phyloP scores from a whole-genome alignment of 1,139 yeast species.

The Schwanniomyces etchellsii region DNA sequence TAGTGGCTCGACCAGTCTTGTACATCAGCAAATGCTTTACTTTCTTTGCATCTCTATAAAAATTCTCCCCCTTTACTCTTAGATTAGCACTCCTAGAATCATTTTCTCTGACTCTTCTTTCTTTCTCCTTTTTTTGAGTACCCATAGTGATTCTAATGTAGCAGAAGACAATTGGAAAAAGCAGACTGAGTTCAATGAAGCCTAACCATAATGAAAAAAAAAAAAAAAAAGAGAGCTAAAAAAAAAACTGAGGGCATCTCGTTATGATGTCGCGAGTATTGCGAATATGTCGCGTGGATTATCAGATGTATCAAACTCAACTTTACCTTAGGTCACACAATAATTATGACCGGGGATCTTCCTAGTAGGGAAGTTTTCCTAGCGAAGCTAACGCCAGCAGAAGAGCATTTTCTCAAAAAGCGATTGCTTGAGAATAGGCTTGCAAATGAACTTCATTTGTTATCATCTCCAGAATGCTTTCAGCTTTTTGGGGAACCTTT shows the following conservation, averaged over 20 bases:
- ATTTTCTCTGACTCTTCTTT: slow-evolving; percentile 77
- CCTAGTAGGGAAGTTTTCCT: no score
- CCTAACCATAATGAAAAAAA: slow-evolving; percentile 1
- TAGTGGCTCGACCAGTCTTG: slow-evolving; percentile 80
- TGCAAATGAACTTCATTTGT: slow-evolving; percentile 51
- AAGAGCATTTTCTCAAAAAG: slow-evolving; percentile 83
- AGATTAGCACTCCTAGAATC: slow-evolving; percentile 85
- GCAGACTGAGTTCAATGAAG: slow-evolving; percentile 1
- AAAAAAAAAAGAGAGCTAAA: slow-evolving; percentile 1
- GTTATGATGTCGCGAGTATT: slow-evolving; percentile 3
- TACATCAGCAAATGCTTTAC: slow-evolving; percentile 90
- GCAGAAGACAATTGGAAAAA: not conserved
- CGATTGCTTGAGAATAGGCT: slow-evolving; percentile 63
- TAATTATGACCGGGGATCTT: no score
- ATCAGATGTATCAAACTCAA: no score
- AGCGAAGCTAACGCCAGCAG: slow-evolving; percentile 41
- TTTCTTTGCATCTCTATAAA: slow-evolving; percentile 90
- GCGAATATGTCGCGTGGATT: not conserved
- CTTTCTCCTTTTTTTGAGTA: slow-evolving; percentile 85
- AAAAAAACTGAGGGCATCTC: slow-evolving; percentile 4
- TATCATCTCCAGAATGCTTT: slow-evolving; percentile 57
- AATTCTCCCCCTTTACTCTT: slow-evolving; percentile 94
- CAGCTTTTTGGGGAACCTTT: slow-evolving; percentile 75
- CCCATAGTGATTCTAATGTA: slow-evolving; percentile 54
- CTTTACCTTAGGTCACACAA: no score